These are phyloP conservation scores for Rhodotorula sp. DNA, from an alignment of 1,284 basidiomycete species.

Conservation along the genomic window DNA sequence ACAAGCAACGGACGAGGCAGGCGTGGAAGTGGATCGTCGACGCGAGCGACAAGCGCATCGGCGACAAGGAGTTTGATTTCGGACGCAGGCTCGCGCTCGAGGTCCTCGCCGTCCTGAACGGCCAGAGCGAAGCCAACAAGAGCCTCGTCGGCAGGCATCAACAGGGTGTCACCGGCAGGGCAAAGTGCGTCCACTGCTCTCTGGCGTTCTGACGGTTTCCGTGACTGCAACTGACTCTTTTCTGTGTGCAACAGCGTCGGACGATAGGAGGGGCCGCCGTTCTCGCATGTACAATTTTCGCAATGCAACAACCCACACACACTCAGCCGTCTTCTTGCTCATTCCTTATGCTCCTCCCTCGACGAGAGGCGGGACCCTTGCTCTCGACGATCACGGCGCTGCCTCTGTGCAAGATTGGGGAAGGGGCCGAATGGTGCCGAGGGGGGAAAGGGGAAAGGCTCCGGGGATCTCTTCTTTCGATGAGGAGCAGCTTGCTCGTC, in stretches of 20 bases:
- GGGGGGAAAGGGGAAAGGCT: no score
- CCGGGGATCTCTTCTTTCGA: neutral
- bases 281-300: neutral
- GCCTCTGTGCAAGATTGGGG: no score
- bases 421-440: no score
- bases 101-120: conserved; percentile 50
- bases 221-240: neutral
- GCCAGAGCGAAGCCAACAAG: conserved; percentile 48
- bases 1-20: conserved; percentile 47
- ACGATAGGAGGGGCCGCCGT: neutral
- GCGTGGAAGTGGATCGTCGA: conserved; percentile 52
- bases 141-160: conserved; percentile 46
- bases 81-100: conserved; percentile 50
- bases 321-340: no score
- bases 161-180: conserved; percentile 26
- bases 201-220: neutral
- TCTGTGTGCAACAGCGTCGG: neutral
- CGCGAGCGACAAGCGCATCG: conserved; percentile 49
- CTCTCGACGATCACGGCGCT: no score
- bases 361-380: no score
- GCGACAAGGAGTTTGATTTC: conserved; percentile 45
- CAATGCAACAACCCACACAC: no score
- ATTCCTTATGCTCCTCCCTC: no score
- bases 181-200: conserved; percentile 16
- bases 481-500: neutral